phyloP scores from a whole-genome alignment of 805 yeast genomes.

The Candida sphagnicola region DNA sequence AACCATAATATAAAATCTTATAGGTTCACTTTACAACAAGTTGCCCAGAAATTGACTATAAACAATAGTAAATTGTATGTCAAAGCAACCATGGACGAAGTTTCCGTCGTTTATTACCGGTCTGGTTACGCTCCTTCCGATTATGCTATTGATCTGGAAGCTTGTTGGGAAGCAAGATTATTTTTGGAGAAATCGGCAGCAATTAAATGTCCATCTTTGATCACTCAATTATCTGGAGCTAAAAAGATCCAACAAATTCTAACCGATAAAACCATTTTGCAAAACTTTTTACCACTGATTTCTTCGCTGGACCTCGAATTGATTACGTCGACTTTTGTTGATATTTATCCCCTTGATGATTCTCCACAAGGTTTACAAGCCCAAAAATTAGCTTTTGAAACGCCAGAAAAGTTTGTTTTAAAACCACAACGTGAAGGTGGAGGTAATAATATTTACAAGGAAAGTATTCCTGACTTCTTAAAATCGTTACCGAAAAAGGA shows the following conservation, averaged over 20 bases:
- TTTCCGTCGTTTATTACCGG: slow-evolving; percentile 86
- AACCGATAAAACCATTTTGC: slow-evolving; percentile 50
- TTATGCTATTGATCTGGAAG: slow-evolving; percentile 49
- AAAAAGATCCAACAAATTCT: slow-evolving; percentile 91
- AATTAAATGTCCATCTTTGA: slow-evolving; percentile 85
- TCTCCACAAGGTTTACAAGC: slow-evolving; percentile 60
- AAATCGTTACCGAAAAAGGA: slow-evolving; percentile 54
- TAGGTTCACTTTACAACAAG: slow-evolving; percentile 66
- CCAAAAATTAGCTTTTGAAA: slow-evolving; percentile 58
- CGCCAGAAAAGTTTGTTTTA: slow-evolving; percentile 72
- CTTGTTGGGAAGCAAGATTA: slow-evolving; percentile 76
- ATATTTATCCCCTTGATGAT: slow-evolving; percentile 81
- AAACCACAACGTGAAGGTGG: slow-evolving; percentile 99
- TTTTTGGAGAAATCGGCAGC: slow-evolving; percentile 71
- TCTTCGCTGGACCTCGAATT: slow-evolving; percentile 22
- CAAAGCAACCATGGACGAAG: slow-evolving; percentile 57
- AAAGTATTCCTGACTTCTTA: slow-evolving; percentile 76
- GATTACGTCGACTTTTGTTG: slow-evolving; percentile 67
- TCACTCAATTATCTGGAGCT: slow-evolving; percentile 89
- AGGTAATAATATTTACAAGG: slow-evolving; percentile 89
- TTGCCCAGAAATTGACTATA: slow-evolving; percentile 39
- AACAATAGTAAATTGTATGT: slow-evolving; percentile 48
- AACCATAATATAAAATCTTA: slow-evolving; percentile 55
- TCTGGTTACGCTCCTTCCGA: slow-evolving; percentile 87
- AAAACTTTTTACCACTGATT: slow-evolving; percentile 40